Evolutionary conservation across 192 early-diverging fungal genomes (phyloP).

Genomic region (Coemansia asiatica): DNA sequence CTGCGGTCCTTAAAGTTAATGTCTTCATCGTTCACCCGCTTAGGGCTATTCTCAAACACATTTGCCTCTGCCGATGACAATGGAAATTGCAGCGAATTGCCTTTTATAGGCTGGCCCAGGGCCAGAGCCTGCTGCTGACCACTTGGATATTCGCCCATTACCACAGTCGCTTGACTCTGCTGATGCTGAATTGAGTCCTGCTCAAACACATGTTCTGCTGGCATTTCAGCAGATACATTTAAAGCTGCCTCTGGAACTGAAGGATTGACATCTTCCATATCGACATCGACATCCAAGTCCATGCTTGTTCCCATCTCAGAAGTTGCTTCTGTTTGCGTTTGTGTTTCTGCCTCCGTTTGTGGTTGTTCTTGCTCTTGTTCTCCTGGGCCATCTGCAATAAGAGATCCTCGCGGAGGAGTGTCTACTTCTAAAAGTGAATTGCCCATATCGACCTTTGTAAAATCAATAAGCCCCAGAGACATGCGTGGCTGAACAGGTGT

Average conservation of each 20-base stretch:
- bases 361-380: too few species aligned
- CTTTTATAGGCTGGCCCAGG: neutral
- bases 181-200: neutral
- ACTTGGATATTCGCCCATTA: constrained; percentile 5
- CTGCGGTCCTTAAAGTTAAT: neutral
- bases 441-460: constrained; percentile 46
- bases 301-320: neutral
- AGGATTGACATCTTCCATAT: constrained; percentile 3
- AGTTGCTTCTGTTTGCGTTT: neutral
- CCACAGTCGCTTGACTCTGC: constrained; percentile 37
- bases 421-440: constrained; percentile 25
- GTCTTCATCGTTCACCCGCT: neutral
- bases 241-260: neutral
- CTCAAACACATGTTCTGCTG: neutral
- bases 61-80: neutral
- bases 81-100: neutral
- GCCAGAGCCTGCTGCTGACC: neutral
- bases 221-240: neutral
- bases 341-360: neutral
- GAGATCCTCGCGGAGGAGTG: constrained; percentile 15
- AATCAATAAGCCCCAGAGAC: constrained; percentile 54
- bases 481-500: constrained; percentile 31
- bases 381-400: constrained; percentile 12
- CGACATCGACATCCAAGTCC: neutral
- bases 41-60: neutral